A percentile compares a stretch with the other conserved stretches of the same genome.
Conservation (phyloP, 2,329 filamentous ascomycete genomes). For the Verticillium isaacii region DNA sequence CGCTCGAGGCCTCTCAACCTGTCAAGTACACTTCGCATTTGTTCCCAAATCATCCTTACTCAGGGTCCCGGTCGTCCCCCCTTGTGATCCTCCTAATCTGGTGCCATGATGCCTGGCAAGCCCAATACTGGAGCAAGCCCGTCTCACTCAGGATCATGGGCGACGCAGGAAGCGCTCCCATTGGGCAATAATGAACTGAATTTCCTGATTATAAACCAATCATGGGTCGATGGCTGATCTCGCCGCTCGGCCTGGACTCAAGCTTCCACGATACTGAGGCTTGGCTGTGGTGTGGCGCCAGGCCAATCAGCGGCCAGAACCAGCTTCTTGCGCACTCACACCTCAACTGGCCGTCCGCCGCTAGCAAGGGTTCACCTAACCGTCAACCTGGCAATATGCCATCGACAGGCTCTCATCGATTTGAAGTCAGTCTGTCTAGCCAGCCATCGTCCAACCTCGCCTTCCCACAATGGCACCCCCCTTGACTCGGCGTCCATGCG, state of each 20-base stretch:
- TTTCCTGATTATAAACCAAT: constrained; percentile 11
- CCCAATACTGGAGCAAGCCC: neutral
- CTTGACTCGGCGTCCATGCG: constrained; percentile 6
- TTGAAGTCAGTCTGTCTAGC: constrained; percentile 19
- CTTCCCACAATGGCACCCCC: neutral
- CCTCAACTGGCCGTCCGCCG: constrained; percentile 27
- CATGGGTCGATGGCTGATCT: constrained; percentile 1
- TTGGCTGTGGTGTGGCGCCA: constrained; percentile 10
- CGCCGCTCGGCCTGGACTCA: constrained; percentile 5
- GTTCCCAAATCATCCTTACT: neutral
- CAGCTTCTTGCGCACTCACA: constrained; percentile 23
- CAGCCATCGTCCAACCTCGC: constrained; percentile 12
- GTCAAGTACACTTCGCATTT: neutral
- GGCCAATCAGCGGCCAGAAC: constrained; percentile 24
- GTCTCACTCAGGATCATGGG: neutral
- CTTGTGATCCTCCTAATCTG: neutral
- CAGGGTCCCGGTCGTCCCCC: neutral
- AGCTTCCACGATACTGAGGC: neutral
- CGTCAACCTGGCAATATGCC: constrained; percentile 9
- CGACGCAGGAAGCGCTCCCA: neutral
- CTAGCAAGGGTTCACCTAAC: constrained; percentile 10
- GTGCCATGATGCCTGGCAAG: neutral
- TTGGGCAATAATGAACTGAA: constrained; percentile 7
- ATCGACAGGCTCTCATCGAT: constrained; percentile 26
- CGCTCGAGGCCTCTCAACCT: neutral